Conservation (phyloP, 495 filamentous ascomycete genomes). For the Aspergillus leporis region DNA sequence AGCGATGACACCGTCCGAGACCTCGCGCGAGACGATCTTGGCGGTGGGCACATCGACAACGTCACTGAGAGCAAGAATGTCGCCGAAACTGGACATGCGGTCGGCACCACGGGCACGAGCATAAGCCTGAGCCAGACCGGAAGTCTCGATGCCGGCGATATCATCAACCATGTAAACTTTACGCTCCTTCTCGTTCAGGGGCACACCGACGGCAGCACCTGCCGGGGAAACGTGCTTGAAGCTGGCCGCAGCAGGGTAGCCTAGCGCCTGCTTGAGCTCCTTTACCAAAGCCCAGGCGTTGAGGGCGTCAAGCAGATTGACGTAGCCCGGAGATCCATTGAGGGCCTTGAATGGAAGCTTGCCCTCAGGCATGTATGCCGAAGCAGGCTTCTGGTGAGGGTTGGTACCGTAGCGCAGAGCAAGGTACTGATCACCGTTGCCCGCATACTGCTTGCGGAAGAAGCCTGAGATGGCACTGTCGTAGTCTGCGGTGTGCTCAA, state of each 20-base stretch:
- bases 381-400: conserved; percentile 94
- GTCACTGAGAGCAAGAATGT: conserved; percentile 91
- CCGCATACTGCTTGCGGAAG: conserved; percentile 95
- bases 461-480: conserved; percentile 92
- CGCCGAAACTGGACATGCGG: conserved; percentile 96
- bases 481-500: conserved; percentile 98
- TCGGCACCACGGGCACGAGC: conserved; percentile 93
- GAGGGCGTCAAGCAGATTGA: conserved; percentile 94
- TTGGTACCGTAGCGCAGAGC: conserved; percentile 93
- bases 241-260: conserved; percentile 88
- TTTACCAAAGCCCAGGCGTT: conserved; percentile 97
- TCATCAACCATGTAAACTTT: conserved; percentile 99
- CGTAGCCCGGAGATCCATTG: conserved; percentile 89
- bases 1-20: conserved; percentile 95
- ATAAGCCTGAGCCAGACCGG: conserved; percentile 87
- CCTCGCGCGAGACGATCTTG: conserved; percentile 95
- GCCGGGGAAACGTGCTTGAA: conserved; percentile 99
- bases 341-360: conserved; percentile 94
- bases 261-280: conserved; percentile 86
- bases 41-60: conserved; percentile 87
- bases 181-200: conserved; percentile 80
- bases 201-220: conserved; percentile 89
- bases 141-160: conserved; percentile 82
- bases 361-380: conserved; percentile 71
- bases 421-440: conserved; percentile 77